Evolutionary conservation across 495 filamentous ascomycete species (phyloP), one percentile per base, ranked within the genome.

Genomic region (Neurospora intermedia): DNA sequence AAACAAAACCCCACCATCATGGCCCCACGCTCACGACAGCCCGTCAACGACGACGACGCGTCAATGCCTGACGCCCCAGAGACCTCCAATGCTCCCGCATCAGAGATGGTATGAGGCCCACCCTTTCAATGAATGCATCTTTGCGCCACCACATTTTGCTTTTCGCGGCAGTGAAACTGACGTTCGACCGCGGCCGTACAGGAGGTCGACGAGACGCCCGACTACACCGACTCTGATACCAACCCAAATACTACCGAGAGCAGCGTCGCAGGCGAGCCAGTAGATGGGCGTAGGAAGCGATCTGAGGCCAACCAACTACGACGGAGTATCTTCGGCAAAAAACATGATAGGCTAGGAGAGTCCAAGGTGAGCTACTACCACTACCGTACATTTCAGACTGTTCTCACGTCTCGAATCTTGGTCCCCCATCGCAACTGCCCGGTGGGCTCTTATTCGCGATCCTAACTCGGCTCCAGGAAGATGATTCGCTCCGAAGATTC

Each of bases 401-500:
- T 70, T 18, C 41, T 43, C 45, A 8, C 15, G 18, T 70, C 23
- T 46, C 10, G 69, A 15, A 20, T 43, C 23, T 20, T 20, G 38
- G 41, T 70, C n/a, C 69, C 45, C 69, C 20, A 23, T 40, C 35
- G 13, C 41, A n/a, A 71, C 20, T n/a, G 40, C 20, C 41, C 39
- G 16, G 40, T 2, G 40, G 41, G 20, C 35, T 43, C 43, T 35
- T 31, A 9, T 54, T 31, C 41, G 16, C 20, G 71, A 83, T 71
- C 39, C 69, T 69, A 20, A 71, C 69, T 31, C 69, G 74, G 70
- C 41, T 78, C 71, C 77, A 97, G 93, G 95, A 98, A 82, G 93
- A 97, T 84, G 96, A 99, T 77, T 94, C 94, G 0, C 93, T 97
- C 79, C 90, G 96, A 76, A 87, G 96, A 79, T 99, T 98, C 80